Base-by-base conservation (phyloP, 169 alveolate species). In the Plasmodium malariae region DNA sequence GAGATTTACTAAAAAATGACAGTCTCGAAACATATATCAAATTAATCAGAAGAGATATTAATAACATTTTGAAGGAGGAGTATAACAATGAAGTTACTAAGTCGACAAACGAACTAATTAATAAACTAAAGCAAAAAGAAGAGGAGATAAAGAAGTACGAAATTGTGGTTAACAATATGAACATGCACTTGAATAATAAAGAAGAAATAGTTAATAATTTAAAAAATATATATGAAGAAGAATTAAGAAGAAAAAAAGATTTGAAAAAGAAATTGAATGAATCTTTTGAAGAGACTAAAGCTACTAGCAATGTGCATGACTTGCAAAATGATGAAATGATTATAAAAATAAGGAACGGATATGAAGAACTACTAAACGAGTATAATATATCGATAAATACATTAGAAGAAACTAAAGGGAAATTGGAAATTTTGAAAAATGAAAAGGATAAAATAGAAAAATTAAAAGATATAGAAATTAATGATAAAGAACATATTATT, bases 401-500 rank as follows among this genome's bases (percentile, higher is more conserved):
- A 32, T 60, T 80, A 3, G 83, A 80, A 49, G 85, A 80, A 34
- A 67, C 69, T 19, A 67, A 80, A 28, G 65, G 21, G 21, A 67
- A 80, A 28, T 32, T 80, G 28, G 90, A 80, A 51, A 11, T 26
- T 9, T 24, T 80, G 19, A 65, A 59, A 57, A 65, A 9, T 30
- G 90, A 80, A 80, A 80, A 67, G 21, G 59, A 67, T 17, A 68
- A 80, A 34, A 40, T 65, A 28, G 83, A 80, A 80, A 80, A 54
- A 57, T 49, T 65, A 80, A 80, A 80, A 68, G 74, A 80, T 49
- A 36, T 36, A 19, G 85, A 80, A 67, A 49, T 67, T 37, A 51
- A 80, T 28, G 90, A 80, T 34, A 80, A 80, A 67, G 90, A 80
- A 67, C 49, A 32, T 49, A 80, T 80, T 80, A 65, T 80, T 34